Evolutionary conservation across 371 early-diverging fungal genomes (phyloP).

Genomic region (Sporodiniella umbellata): DNA sequence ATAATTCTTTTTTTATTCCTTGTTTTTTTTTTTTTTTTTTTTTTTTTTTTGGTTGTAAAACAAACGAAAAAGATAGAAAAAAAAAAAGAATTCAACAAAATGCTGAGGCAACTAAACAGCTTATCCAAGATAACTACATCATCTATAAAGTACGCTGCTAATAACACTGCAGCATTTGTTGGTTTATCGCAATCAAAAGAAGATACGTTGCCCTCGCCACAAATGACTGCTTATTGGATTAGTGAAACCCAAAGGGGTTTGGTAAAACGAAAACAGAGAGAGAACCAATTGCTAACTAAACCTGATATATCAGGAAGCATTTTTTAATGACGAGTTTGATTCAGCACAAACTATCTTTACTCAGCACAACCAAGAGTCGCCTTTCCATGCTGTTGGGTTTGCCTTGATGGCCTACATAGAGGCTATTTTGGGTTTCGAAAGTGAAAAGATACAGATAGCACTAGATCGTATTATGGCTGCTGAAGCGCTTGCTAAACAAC

Average conservation of each 20-base stretch:
- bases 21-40: too few species aligned
- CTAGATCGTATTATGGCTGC: slow-evolving; percentile 36
- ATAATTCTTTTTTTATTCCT: too few species aligned
- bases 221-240: slow-evolving; percentile 39
- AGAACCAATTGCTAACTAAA: too few species aligned
- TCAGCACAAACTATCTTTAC: slow-evolving; percentile 36
- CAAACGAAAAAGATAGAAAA: too few species aligned
- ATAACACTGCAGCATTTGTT: slow-evolving; percentile 23
- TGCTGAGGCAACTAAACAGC: slow-evolving; percentile 40
- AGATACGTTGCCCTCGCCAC: slow-evolving; percentile 28
- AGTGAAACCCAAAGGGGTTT: slow-evolving; percentile 44
- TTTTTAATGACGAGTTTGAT: slow-evolving; percentile 47
- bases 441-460: slow-evolving; percentile 36
- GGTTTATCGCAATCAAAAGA: slow-evolving; percentile 22
- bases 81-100: too few species aligned
- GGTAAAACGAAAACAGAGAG: slow-evolving; percentile 22
- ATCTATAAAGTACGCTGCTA: slow-evolving; percentile 38
- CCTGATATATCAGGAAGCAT: slow-evolving; percentile 44
- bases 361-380: slow-evolving; percentile 38
- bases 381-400: slow-evolving; percentile 49
- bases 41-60: too few species aligned
- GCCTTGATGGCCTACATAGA: slow-evolving; percentile 48
- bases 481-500: slow-evolving; percentile 31
- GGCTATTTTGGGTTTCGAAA: slow-evolving; percentile 45
- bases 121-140: slow-evolving; percentile 36